Conservation (phyloP, 2,329 filamentous ascomycete species). For the Alternaria incomplexa region DNA sequence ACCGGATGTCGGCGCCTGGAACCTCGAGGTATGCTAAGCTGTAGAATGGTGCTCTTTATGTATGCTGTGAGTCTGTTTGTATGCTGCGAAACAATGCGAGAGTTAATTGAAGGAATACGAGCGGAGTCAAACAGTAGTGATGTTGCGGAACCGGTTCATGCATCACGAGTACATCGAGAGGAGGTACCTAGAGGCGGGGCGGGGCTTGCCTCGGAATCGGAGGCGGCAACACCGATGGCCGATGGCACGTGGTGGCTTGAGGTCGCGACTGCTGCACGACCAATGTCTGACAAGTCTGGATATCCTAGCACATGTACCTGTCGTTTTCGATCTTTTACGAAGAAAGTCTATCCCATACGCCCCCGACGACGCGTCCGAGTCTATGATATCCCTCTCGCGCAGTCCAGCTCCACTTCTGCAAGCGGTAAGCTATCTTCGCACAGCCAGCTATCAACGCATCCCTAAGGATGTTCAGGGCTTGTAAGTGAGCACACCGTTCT, state of each 20-base stretch:
- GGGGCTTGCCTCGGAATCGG: conserved; percentile 7
- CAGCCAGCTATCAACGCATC: too few relatives aligned
- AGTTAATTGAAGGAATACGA: neutral
- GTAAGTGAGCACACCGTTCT: too few relatives aligned
- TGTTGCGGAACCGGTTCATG: conserved; percentile 13
- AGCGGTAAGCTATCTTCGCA: too few relatives aligned
- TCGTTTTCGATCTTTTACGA: too few relatives aligned
- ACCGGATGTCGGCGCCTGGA: conserved; percentile 3
- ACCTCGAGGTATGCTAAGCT: neutral
- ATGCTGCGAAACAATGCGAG: neutral
- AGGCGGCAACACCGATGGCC: neutral
- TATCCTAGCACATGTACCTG: too few relatives aligned
- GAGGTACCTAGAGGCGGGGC: conserved; percentile 13
- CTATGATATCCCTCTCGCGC: too few relatives aligned
- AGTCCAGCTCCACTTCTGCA: too few relatives aligned
- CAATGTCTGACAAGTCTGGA: neutral
- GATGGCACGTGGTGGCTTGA: neutral
- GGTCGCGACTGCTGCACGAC: neutral
- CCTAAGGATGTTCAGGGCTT: too few relatives aligned
- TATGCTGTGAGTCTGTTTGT: neutral
- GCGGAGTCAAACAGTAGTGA: neutral
- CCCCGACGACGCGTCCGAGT: too few relatives aligned
- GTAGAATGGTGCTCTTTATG: neutral
- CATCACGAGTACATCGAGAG: conserved; percentile 9
- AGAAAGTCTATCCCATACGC: too few relatives aligned